Evolutionary conservation across 495 filamentous ascomycete species (phyloP).

Genomic region (Gamarada debralockiae): DNA sequence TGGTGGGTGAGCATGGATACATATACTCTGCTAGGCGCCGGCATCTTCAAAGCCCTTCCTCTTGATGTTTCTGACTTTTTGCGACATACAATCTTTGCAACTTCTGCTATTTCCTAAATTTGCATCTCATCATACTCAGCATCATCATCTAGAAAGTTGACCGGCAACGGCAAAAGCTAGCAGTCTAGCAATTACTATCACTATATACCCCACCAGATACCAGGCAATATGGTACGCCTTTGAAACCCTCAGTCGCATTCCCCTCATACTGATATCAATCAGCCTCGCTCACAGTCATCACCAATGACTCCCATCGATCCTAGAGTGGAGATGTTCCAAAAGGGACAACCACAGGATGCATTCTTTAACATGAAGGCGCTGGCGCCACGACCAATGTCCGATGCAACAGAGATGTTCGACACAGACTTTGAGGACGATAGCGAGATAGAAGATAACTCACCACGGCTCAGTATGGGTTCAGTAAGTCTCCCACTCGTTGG

Average conservation of each 20-base stretch:
- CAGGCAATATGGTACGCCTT: conserved; percentile 14
- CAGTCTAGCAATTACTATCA: conserved; percentile 14
- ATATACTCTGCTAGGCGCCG: conserved; percentile 26
- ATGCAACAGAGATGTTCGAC: conserved; percentile 69
- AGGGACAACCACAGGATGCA: conserved; percentile 35
- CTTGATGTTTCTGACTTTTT: conserved; percentile 25
- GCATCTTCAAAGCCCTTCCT: conserved; percentile 16
- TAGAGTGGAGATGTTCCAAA: conserved; percentile 45
- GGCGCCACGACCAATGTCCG: conserved; percentile 53
- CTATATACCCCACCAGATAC: conserved; percentile 17
- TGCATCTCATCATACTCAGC: conserved; percentile 9
- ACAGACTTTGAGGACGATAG: conserved; percentile 68
- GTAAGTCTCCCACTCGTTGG: conserved; percentile 48
- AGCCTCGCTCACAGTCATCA: conserved; percentile 15
- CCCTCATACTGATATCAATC: conserved; percentile 7
- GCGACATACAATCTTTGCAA: conserved; percentile 10
- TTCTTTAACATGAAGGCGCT: conserved; percentile 45
- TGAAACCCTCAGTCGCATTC: not conserved
- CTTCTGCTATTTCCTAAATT: conserved; percentile 19
- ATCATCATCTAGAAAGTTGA: conserved; percentile 15
- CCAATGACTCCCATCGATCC: conserved; percentile 21
- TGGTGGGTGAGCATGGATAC: conserved; percentile 7
- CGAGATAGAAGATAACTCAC: conserved; percentile 54
- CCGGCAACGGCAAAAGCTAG: conserved; percentile 28
- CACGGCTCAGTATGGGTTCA: conserved; percentile 61